A percentile compares a stretch with the other conserved stretches of the same genome.
Evolutionary conservation across 2,329 filamentous ascomycete genomes (phyloP).

Genomic region (Aspergillus sp.): DNA sequence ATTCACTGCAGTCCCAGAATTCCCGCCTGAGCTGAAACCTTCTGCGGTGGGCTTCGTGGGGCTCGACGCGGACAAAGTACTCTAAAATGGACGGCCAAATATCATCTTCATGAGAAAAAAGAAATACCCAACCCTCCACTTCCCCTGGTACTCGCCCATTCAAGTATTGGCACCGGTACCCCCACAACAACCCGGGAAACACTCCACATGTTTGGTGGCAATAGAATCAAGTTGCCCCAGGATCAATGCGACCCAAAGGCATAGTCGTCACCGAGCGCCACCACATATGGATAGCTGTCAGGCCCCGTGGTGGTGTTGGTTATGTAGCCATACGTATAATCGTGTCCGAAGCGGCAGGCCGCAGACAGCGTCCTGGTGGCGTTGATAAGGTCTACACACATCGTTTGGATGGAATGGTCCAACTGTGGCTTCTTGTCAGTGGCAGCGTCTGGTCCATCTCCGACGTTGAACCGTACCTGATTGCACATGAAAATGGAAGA

Average conservation of each 20-base stretch:
- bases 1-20: no score
- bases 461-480: background rate
- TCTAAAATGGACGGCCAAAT: no score
- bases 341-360: conserved; percentile 8
- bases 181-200: no score
- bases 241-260: conserved; percentile 2
- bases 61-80: no score
- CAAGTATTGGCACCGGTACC: no score
- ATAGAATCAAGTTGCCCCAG: conserved; percentile 1
- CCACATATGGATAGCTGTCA: conserved; percentile 10
- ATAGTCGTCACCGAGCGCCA: conserved; percentile 7
- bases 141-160: no score
- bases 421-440: conserved; percentile 10
- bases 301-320: conserved; percentile 8
- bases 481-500: no score
- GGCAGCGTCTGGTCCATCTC: background rate
- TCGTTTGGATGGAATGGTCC: conserved; percentile 5
- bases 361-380: conserved; percentile 6
- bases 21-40: no score
- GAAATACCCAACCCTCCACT: no score
- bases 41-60: no score
- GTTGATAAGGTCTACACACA: conserved; percentile 6
- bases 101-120: no score
- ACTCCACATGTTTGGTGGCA: background rate
- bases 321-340: conserved; percentile 10